Percentiles rank a stretch among this genome's conserved stretches.
phyloP scores from a whole-genome alignment of 306 rosid species.

The Malus domestica region DNA sequence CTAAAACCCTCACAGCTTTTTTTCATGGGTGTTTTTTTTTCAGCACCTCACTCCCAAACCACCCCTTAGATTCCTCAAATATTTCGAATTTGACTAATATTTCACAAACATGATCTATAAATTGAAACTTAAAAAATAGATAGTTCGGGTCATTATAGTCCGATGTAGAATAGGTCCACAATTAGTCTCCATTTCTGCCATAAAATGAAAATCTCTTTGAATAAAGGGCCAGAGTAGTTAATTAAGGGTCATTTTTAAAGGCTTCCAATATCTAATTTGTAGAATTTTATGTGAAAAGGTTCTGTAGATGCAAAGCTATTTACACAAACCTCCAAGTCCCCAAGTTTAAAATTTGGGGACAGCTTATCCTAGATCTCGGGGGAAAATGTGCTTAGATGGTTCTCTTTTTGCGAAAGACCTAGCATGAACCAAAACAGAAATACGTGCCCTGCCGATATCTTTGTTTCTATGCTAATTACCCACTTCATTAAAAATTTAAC shows the following conservation, averaged over 20 bases:
- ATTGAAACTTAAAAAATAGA: no score
- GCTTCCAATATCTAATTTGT: background rate
- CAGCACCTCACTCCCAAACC: no score
- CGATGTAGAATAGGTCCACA: no score
- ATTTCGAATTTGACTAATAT: no score
- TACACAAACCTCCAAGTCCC: background rate
- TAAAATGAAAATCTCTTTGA: no score
- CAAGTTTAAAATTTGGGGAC: constrained; percentile 12
- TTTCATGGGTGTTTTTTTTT: no score
- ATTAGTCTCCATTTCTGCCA: no score
- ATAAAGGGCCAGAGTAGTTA: background rate
- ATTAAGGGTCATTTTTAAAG: background rate
- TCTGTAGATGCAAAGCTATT: background rate
- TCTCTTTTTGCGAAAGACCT: background rate
- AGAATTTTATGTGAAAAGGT: background rate
- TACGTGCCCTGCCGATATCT: background rate
- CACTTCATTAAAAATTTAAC: background rate
- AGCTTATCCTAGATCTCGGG: background rate
- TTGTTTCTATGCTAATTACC: background rate
- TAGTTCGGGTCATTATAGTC: no score
- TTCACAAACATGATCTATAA: no score
- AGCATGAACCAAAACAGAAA: background rate
- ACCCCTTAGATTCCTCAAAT: no score
- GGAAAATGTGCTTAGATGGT: constrained; percentile 1
- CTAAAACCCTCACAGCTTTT: no score